These are phyloP conservation scores for Lecanicillium sp. DNA, from an alignment of 2,329 filamentous ascomycete species.

Conservation along the genomic window DNA sequence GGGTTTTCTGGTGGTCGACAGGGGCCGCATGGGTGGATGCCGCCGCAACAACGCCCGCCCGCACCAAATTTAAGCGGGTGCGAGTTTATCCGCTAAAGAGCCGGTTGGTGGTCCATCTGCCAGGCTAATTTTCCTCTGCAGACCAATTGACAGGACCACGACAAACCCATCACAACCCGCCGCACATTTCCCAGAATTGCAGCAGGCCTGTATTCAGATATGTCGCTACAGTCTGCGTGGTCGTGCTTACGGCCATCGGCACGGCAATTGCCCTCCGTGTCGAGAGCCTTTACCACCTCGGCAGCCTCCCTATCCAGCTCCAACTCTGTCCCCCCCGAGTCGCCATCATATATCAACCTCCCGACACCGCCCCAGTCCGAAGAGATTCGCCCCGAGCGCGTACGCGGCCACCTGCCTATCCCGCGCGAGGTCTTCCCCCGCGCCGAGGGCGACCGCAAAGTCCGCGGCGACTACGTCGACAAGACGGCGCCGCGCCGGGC, in stretches of 20 bases:
- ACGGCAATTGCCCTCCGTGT: conserved; percentile 16
- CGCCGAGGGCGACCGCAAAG: conserved; percentile 50
- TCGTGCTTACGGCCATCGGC: conserved; percentile 18
- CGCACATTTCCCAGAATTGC: not conserved
- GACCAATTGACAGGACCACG: no score
- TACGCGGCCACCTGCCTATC: conserved; percentile 76
- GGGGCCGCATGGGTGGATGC: no score
- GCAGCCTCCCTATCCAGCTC: conserved; percentile 34
- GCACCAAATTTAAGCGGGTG: no score
- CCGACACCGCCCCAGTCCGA: conserved; percentile 68
- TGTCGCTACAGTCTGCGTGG: conserved; percentile 19
- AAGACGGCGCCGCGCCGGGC: conserved; percentile 50
- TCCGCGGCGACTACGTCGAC: conserved; percentile 51
- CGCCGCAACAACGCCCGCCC: no score
- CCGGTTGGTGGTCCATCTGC: no score
- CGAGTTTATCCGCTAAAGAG: no score
- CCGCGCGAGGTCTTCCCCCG: conserved; percentile 72
- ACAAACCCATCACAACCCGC: not conserved
- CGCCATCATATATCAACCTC: conserved; percentile 78
- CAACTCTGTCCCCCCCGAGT: conserved; percentile 70
- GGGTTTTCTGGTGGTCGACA: no score
- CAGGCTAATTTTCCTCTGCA: no score
- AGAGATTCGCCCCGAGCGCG: conserved; percentile 32
- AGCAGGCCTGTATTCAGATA: conserved; percentile 10
- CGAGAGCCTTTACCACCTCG: conserved; percentile 26